Conservation (phyloP, 1,284 basidiomycete genomes). For the Heterobasidion occidentale region DNA sequence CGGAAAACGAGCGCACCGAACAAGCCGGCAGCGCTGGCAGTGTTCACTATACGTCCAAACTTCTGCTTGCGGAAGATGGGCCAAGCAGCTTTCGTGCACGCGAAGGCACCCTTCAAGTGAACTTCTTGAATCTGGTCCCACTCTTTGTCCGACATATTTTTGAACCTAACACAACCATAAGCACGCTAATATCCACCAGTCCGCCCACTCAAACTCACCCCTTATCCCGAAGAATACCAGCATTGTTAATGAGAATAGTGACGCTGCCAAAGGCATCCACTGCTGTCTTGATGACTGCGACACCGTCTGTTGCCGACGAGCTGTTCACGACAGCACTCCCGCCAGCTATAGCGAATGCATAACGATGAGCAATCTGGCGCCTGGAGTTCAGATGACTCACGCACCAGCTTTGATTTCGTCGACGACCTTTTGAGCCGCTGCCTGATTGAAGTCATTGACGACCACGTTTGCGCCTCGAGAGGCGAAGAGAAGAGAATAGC, state of each 20-base stretch:
- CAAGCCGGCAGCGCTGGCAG: constrained; percentile 82
- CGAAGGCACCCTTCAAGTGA: constrained; percentile 91
- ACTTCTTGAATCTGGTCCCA: constrained; percentile 86
- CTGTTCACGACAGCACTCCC: constrained; percentile 85
- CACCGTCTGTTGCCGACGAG: constrained; percentile 86
- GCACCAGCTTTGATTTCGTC: constrained; percentile 81
- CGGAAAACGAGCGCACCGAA: constrained; percentile 45
- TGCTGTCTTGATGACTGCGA: constrained; percentile 82
- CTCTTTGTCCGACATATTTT: constrained; percentile 87
- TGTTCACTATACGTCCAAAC: constrained; percentile 90
- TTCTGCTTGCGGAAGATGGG: constrained; percentile 93
- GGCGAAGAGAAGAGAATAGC: constrained; percentile 89
- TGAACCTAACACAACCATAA: constrained; percentile 48
- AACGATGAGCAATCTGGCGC: background rate
- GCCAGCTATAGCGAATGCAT: constrained; percentile 45
- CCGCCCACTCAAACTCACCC: constrained; percentile 39
- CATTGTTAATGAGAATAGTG: constrained; percentile 91
- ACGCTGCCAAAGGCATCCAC: constrained; percentile 83
- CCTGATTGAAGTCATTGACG: constrained; percentile 89
- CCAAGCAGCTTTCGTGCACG: constrained; percentile 97
- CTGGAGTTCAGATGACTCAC: constrained; percentile 14
- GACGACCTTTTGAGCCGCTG: constrained; percentile 89
- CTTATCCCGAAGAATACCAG: constrained; percentile 84
- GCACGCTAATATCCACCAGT: background rate
- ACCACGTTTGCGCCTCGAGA: constrained; percentile 90